Evolutionary conservation across 306 rosid species (phyloP).

Genomic region (Crataegus laevigata): DNA sequence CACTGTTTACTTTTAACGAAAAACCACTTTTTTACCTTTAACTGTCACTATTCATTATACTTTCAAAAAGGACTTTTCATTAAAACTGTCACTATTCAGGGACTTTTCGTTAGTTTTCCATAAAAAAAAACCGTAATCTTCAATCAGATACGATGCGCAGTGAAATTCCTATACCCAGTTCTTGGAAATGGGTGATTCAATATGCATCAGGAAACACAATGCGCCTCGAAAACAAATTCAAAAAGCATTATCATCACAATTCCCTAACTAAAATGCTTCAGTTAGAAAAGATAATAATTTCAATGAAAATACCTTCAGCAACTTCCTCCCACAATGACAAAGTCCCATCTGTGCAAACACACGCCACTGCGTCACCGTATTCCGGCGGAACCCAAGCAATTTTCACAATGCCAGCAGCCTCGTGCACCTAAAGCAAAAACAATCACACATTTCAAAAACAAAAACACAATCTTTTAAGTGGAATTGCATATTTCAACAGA

Average conservation of each 20-base stretch:
- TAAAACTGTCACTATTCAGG: no score
- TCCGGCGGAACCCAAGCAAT: constrained; percentile 80
- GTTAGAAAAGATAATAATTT: not conserved
- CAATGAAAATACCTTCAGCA: constrained; percentile 48
- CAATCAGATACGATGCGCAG: not conserved
- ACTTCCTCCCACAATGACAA: constrained; percentile 70
- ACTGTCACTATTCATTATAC: no score
- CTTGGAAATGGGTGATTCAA: not conserved
- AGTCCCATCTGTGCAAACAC: constrained; percentile 58
- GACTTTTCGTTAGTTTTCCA: no score
- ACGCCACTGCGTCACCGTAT: constrained; percentile 80
- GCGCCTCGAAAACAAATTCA: not conserved
- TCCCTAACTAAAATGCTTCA: not conserved
- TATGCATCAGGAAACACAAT: constrained; percentile 3
- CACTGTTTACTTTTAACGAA: no score
- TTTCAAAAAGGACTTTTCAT: no score
- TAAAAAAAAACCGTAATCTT: not conserved
- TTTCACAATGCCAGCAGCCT: constrained; percentile 45
- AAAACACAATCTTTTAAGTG: not conserved
- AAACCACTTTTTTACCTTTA: no score
- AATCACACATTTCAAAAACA: not conserved
- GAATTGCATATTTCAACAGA: not conserved
- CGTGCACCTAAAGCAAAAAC: constrained; percentile 36
- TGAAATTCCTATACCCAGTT: not conserved
- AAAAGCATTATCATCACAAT: not conserved